Conservation (phyloP, 2,329 filamentous ascomycete genomes). For the Colletotrichum endophyticum region DNA sequence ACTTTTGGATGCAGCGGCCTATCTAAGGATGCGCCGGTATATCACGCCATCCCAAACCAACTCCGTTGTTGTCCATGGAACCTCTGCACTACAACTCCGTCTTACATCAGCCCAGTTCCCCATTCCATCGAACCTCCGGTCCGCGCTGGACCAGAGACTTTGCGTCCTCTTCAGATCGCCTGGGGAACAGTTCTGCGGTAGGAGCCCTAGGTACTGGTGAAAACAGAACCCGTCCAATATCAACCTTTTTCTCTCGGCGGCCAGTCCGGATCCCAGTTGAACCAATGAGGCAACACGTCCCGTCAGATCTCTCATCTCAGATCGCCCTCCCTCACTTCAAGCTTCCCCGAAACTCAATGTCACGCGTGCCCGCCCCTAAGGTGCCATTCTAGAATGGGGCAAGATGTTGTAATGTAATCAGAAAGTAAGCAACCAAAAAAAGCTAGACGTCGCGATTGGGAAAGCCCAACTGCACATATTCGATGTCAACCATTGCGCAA, state of each 20-base stretch:
- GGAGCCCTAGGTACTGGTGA: rapidly evolving
- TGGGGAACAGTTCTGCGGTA: background rate
- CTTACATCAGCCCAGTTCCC: background rate
- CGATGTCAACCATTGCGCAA: background rate
- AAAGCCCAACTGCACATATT: background rate
- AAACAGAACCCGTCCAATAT: background rate
- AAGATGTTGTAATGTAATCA: background rate
- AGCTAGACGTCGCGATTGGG: background rate
- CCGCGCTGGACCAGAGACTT: background rate
- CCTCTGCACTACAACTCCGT: background rate
- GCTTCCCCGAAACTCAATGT: background rate
- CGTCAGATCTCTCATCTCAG: background rate
- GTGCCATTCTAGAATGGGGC: background rate
- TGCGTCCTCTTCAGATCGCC: background rate
- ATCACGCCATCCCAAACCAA: background rate
- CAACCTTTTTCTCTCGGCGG: background rate
- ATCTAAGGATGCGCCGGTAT: background rate
- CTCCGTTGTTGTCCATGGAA: background rate
- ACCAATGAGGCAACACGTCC: background rate
- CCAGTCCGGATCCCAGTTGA: background rate
- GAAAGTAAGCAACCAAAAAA: background rate
- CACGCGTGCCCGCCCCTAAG: background rate
- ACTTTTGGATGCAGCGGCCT: too few species aligned
- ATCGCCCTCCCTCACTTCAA: background rate
- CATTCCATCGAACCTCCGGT: background rate